Evolutionary conservation across 78 protist species (phyloP).

Genomic region (slime mould (Dictyostelium discoideum)): dicty_2.7 NC_007090.3:3462001-3462500

Average conservation of each 20-base stretch:
- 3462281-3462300: neutral
- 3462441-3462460: no score
- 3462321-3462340: neutral
- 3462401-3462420: no score
- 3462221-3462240: neutral
- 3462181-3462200: neutral
- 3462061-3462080: neutral
- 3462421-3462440: no score
- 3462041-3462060: neutral
- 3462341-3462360: neutral
- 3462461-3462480: no score
- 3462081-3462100: neutral
- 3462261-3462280: neutral
- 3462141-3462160: neutral
- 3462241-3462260: neutral
- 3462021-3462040: neutral
- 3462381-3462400: no score
- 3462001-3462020: neutral
- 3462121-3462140: neutral
- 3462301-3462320: neutral
- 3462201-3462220: slow-evolving; percentile 5
- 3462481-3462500: no score
- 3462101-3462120: neutral
- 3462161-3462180: neutral
- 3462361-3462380: no score